Percentiles rank a stretch among this genome's conserved stretches.
These are phyloP conservation scores for Vinca minor DNA, from an alignment of 257 asterid genomes.

Conservation along the genomic window DNA sequence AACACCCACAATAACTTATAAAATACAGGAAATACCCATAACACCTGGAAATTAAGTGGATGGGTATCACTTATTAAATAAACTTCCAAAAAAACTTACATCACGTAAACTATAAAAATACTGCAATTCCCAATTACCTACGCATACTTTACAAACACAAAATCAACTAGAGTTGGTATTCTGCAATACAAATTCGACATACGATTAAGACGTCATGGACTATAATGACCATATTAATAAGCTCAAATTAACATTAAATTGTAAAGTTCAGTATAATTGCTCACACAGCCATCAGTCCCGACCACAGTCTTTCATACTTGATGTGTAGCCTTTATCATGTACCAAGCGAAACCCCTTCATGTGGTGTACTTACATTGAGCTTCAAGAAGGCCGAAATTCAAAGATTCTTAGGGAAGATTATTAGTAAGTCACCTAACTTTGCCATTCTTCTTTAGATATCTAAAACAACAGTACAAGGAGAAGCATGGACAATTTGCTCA, in stretches of 20 bases:
- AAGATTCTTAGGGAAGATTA: neutral
- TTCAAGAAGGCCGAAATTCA: neutral
- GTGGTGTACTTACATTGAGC: neutral
- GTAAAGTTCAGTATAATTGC: neutral
- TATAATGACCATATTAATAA: constrained; percentile 6
- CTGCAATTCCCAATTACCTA: constrained; percentile 20
- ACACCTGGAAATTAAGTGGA: neutral
- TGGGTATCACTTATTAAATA: constrained; percentile 1
- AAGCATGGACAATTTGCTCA: constrained; percentile 1
- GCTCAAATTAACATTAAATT: constrained; percentile 1
- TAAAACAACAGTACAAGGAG: neutral
- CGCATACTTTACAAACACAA: constrained; percentile 35
- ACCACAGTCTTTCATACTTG: constrained; percentile 1
- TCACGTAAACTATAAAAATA: constrained; percentile 15
- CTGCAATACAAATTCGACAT: constrained; percentile 5
- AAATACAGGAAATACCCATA: neutral
- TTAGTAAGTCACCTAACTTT: neutral
- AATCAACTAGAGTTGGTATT: constrained; percentile 14
- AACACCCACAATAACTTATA: neutral
- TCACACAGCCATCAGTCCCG: neutral
- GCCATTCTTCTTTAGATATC: neutral
- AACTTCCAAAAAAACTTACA: constrained; percentile 4
- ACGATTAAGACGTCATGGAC: constrained; percentile 3
- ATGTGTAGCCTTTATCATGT: neutral
- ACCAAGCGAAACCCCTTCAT: neutral